Percentiles rank a stretch among this genome's conserved stretches.
phyloP scores from a whole-genome alignment of 2,329 filamentous ascomycete genomes.

The Didymella segeticola region DNA sequence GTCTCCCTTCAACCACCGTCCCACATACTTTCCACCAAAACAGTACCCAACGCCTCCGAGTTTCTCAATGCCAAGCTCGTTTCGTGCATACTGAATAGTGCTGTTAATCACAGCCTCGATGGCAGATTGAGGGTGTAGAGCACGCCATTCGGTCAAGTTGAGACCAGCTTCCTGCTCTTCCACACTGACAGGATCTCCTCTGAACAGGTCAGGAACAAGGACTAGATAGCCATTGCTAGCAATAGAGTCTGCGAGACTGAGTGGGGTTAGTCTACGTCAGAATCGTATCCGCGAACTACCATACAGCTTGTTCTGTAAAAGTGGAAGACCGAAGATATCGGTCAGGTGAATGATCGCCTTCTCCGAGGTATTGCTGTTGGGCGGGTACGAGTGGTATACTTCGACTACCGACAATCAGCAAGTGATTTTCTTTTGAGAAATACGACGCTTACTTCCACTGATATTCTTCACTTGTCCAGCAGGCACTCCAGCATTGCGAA shows the following conservation, averaged over 20 bases:
- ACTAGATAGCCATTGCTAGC: conserved; percentile 44
- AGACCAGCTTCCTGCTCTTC: conserved; percentile 72
- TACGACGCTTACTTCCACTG: conserved; percentile 29
- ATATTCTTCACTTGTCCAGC: conserved; percentile 31
- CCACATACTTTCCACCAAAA: conserved; percentile 77
- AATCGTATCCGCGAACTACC: neutral
- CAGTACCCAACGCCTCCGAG: conserved; percentile 74
- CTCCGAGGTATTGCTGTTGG: conserved; percentile 20
- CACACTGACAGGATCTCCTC: conserved; percentile 35
- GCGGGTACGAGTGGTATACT: conserved; percentile 31
- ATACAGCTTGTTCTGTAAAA: conserved; percentile 43
- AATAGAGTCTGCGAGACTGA: conserved; percentile 43
- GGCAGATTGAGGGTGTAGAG: conserved; percentile 52
- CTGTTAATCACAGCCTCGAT: conserved; percentile 58
- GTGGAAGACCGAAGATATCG: conserved; percentile 44
- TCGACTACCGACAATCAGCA: conserved; percentile 15
- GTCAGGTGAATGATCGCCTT: conserved; percentile 46
- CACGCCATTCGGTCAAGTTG: conserved; percentile 54
- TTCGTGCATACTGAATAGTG: conserved; percentile 64
- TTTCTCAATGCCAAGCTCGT: conserved; percentile 62
- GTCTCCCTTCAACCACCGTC: conserved; percentile 62
- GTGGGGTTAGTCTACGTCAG: neutral
- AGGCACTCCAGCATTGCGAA: conserved; percentile 24
- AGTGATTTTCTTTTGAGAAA: too few relatives aligned
- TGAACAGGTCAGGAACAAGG: conserved; percentile 46